A percentile compares a stretch with the other conserved stretches of the same genome.
These are phyloP conservation scores for Raphanus raphanistrum DNA, from an alignment of 345 rosid species.

Conservation along the genomic window DNA sequence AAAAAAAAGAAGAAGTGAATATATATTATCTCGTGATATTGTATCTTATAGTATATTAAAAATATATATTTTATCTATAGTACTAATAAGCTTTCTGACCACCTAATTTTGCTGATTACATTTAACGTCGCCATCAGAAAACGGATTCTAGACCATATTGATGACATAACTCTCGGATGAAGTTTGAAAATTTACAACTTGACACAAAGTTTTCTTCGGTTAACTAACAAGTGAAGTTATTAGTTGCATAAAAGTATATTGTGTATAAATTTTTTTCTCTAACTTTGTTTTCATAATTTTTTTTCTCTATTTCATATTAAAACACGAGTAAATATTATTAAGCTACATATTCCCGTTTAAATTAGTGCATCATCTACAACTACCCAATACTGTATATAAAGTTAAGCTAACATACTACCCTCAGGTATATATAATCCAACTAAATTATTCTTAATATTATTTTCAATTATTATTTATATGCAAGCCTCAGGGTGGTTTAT, in stretches of 20 bases:
- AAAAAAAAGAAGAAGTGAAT: background rate
- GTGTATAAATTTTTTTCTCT: background rate
- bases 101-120: background rate
- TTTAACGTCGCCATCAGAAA: background rate
- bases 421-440: too few species aligned
- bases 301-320: background rate
- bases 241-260: background rate
- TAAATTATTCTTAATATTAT: too few species aligned
- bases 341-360: background rate
- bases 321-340: background rate
- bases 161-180: slow-evolving; percentile 1
- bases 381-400: background rate
- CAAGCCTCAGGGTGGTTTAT: background rate
- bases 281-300: background rate
- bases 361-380: background rate
- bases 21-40: slow-evolving; percentile 8
- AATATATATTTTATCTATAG: too few species aligned
- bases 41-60: background rate
- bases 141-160: slow-evolving; percentile 9
- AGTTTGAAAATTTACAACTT: slow-evolving; percentile 6
- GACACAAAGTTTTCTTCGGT: background rate
- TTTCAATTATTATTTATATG: background rate
- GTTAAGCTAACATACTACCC: too few species aligned
- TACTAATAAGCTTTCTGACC: background rate
- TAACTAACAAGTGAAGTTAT: background rate